Conservation (phyloP, 495 filamentous ascomycete genomes). For the Penicillium malachiteum region DNA sequence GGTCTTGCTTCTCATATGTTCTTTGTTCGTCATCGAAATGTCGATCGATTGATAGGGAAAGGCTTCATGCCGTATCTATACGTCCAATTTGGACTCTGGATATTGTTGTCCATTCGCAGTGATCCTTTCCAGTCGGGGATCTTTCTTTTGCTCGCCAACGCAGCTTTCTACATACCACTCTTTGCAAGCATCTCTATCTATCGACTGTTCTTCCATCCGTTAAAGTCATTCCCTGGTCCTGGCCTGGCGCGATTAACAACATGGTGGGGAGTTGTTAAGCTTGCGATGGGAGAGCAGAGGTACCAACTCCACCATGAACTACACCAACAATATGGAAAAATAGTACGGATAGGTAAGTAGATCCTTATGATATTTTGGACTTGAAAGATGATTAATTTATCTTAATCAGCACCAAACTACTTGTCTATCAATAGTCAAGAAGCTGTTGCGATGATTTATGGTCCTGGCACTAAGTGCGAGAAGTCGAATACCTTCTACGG, state of each 20-base stretch:
- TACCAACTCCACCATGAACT: constrained; percentile 5
- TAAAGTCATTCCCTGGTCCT: constrained; percentile 2
- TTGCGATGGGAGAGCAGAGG: neutral
- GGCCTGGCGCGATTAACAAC: constrained; percentile 1
- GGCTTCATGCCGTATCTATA: neutral
- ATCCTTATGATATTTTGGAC: neutral
- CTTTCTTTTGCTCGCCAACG: neutral
- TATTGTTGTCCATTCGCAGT: neutral
- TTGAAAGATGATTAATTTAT: neutral
- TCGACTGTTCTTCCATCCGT: neutral
- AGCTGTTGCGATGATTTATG: neutral
- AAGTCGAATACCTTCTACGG: constrained; percentile 4
- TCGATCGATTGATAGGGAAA: neutral
- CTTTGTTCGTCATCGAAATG: constrained; percentile 1
- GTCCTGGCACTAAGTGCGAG: constrained; percentile 3
- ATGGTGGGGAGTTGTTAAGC: constrained; percentile 3
- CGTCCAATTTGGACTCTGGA: neutral
- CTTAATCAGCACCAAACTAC: constrained; percentile 1
- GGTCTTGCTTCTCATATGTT: constrained; percentile 6
- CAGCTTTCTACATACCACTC: neutral
- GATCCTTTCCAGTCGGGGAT: neutral
- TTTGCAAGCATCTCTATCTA: constrained; percentile 5
- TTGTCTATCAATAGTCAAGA: constrained; percentile 2
- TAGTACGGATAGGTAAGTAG: constrained; percentile 5
- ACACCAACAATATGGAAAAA: constrained; percentile 3